These are phyloP conservation scores for Cinnamomum micranthum DNA, from an alignment of 164 flowering plant species.

Conservation along the genomic window DNA sequence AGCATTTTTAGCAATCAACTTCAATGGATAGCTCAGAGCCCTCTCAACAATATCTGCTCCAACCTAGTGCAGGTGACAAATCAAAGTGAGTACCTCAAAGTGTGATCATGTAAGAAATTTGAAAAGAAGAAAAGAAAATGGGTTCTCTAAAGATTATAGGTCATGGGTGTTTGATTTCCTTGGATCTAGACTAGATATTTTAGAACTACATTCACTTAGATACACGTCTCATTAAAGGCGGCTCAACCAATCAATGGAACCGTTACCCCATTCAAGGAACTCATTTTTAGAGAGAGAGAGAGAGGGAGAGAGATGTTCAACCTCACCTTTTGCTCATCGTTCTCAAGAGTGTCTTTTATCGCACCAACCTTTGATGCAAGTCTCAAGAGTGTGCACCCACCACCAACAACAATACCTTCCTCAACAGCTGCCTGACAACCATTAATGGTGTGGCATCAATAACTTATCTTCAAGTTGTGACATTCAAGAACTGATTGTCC, in stretches of 20 bases:
- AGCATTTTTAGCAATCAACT: slow-evolving; percentile 93
- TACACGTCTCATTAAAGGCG: background rate
- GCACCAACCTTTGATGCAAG: slow-evolving; percentile 88
- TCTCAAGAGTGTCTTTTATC: slow-evolving; percentile 63
- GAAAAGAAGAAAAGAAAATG: background rate
- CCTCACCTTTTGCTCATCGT: slow-evolving; percentile 85
- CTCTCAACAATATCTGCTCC: slow-evolving; percentile 95
- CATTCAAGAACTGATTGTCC: slow-evolving; percentile 7
- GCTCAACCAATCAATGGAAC: too few relatives aligned
- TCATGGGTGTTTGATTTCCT: background rate
- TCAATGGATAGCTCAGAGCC: slow-evolving; percentile 87
- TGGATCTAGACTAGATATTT: background rate
- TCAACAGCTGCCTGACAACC: slow-evolving; percentile 82
- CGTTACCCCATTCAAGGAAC: background rate
- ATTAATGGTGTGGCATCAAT: background rate
- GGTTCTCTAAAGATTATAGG: background rate
- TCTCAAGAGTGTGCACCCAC: slow-evolving; percentile 73
- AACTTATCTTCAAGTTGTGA: background rate
- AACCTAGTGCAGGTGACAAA: slow-evolving; percentile 35
- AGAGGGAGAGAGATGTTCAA: background rate
- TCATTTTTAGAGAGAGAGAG: too few relatives aligned
- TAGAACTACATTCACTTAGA: too few relatives aligned
- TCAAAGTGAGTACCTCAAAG: background rate
- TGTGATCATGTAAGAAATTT: too few relatives aligned
- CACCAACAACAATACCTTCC: slow-evolving; percentile 19